phyloP scores from a whole-genome alignment of 345 rosid species.

The Eucalyptus polyanthemos region DNA sequence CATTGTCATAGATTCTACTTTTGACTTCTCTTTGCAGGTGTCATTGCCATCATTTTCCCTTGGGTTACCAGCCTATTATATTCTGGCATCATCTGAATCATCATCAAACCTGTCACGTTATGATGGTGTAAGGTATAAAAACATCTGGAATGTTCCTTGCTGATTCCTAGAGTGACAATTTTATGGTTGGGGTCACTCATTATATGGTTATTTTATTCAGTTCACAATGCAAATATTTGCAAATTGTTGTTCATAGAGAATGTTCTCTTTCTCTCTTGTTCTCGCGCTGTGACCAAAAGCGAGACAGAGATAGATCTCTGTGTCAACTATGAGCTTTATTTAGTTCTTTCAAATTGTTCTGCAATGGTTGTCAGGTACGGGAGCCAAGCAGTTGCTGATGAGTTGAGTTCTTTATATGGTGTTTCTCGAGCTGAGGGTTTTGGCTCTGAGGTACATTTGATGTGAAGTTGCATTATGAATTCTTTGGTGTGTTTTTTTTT shows the following conservation, averaged over 20 bases:
- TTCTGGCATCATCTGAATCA: slow-evolving; percentile 84
- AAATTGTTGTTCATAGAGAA: not conserved
- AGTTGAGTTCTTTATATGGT: slow-evolving; percentile 60
- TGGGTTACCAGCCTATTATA: slow-evolving; percentile 84
- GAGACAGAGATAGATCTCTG: not conserved
- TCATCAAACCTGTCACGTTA: slow-evolving; percentile 88
- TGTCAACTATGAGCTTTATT: not conserved
- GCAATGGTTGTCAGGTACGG: slow-evolving; percentile 44
- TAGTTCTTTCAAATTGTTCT: not conserved
- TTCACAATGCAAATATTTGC: not conserved
- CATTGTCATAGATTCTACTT: not conserved
- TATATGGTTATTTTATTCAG: not conserved
- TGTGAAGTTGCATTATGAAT: not conserved
- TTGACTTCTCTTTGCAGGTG: slow-evolving; percentile 23
- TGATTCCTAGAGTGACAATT: not conserved
- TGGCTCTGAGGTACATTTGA: slow-evolving; percentile 57
- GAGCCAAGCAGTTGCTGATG: slow-evolving; percentile 63
- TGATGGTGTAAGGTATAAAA: slow-evolving; percentile 69
- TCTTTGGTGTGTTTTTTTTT: not conserved
- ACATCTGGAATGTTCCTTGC: not conserved
- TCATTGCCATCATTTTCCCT: slow-evolving; percentile 84
- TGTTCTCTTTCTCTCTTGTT: not conserved
- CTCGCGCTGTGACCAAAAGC: accelerated
- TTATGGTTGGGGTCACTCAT: not conserved
- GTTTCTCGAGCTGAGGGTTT: slow-evolving; percentile 80